Conservation (phyloP, 805 yeast genomes). For the Candida xiaguanensis region DNA sequence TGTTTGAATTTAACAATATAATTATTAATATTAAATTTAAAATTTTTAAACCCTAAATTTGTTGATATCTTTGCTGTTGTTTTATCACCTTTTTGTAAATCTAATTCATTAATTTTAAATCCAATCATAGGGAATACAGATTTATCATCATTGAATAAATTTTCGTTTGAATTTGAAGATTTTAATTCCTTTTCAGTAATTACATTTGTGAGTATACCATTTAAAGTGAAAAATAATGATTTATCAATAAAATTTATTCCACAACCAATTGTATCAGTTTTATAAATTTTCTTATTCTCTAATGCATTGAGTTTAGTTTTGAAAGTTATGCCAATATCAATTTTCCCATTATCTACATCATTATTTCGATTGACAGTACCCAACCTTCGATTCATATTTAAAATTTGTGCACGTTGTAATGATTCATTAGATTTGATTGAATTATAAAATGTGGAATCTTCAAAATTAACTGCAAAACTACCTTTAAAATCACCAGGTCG, state of each 20-base stretch:
- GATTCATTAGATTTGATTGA: conserved; percentile 30
- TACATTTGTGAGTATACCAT: conserved; percentile 52
- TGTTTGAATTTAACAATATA: conserved; percentile 48
- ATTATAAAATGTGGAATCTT: conserved; percentile 36
- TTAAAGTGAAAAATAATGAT: conserved; percentile 72
- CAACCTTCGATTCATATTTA: conserved; percentile 35
- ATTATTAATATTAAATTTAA: conserved; percentile 56
- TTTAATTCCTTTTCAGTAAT: conserved; percentile 23
- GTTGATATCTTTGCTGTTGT: conserved; percentile 33
- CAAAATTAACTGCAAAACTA: conserved; percentile 39
- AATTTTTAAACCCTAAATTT: conserved; percentile 57
- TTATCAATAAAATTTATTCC: conserved; percentile 70
- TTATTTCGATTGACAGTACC: conserved; percentile 26
- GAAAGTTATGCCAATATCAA: conserved; percentile 35
- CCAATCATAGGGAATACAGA: conserved; percentile 34
- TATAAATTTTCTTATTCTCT: conserved; percentile 12
- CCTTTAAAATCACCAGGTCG: conserved; percentile 42
- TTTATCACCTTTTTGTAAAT: conserved; percentile 22
- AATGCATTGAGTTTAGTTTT: conserved; percentile 19
- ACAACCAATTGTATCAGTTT: conserved; percentile 69
- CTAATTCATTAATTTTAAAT: conserved; percentile 25
- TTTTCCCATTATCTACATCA: conserved; percentile 29
- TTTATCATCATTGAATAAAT: conserved; percentile 18
- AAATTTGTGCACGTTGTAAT: conserved; percentile 24
- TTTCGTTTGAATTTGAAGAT: conserved; percentile 17